These are phyloP conservation scores for Penicillium concentricum DNA, from an alignment of 2,329 filamentous ascomycete genomes.

Conservation along the genomic window DNA sequence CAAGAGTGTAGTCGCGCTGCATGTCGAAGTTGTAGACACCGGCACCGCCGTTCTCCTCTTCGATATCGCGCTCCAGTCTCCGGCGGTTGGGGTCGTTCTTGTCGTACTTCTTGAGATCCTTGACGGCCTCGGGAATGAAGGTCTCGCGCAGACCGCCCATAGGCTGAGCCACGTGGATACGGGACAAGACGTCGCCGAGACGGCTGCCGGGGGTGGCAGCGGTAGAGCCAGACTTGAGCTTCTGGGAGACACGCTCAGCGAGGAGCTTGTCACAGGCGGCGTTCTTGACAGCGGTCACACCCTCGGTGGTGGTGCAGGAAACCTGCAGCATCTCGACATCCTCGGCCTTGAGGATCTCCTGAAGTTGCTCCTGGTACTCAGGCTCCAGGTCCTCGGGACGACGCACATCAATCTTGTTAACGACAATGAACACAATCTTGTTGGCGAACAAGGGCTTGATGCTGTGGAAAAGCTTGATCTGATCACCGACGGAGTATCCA, in stretches of 20 bases:
- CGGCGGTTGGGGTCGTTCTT: constrained; percentile 81
- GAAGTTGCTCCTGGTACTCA: constrained; percentile 73
- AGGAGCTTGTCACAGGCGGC: constrained; percentile 89
- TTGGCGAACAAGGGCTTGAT: constrained; percentile 97
- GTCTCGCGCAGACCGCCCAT: constrained; percentile 78
- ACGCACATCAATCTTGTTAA: constrained; percentile 97
- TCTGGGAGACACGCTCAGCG: constrained; percentile 89
- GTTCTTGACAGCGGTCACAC: constrained; percentile 93
- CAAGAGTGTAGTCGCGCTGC: constrained; percentile 82
- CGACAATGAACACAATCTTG: constrained; percentile 92
- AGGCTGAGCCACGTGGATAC: constrained; percentile 96
- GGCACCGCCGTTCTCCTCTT: constrained; percentile 88
- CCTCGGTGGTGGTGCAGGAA: constrained; percentile 92
- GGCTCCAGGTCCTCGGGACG: constrained; percentile 82
- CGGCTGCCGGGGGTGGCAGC: constrained; percentile 72
- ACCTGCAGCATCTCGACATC: constrained; percentile 92
- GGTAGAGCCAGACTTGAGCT: constrained; percentile 85
- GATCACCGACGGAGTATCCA: constrained; percentile 87
- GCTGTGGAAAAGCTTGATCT: constrained; percentile 92
- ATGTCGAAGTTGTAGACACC: constrained; percentile 96
- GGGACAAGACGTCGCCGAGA: constrained; percentile 83
- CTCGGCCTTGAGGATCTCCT: constrained; percentile 76
- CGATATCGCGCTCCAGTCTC: constrained; percentile 78
- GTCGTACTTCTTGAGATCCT: constrained; percentile 82
- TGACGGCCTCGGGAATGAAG: constrained; percentile 83